Conservation (phyloP, 2,329 filamentous ascomycete species). For the Sporothrix dimorphospora region DNA sequence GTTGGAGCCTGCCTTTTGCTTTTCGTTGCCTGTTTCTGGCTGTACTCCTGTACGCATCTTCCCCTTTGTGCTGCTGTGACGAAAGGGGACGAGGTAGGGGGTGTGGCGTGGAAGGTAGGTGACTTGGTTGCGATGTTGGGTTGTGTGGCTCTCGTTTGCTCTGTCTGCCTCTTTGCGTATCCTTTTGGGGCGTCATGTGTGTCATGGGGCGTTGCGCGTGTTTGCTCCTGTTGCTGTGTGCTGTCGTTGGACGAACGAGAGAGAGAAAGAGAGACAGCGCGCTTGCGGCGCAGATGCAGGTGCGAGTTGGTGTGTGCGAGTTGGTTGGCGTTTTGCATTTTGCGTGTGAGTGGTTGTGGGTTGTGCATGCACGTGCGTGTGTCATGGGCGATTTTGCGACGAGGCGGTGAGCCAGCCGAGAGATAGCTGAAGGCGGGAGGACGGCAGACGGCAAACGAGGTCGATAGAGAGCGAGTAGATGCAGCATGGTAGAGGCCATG, state of each 20-base stretch:
- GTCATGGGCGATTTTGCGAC: slow-evolving; percentile 1
- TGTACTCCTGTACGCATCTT: not conserved
- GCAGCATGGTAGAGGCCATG: not conserved
- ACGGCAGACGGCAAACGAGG: not conserved
- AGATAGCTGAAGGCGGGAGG: not conserved
- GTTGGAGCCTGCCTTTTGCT: not conserved
- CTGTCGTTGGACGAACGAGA: slow-evolving; percentile 1
- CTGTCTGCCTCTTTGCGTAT: slow-evolving; percentile 7
- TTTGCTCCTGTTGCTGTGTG: slow-evolving; percentile 4
- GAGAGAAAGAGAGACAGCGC: not conserved
- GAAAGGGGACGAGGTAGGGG: not conserved
- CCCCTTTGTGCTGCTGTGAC: not conserved
- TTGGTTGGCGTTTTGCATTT: not conserved
- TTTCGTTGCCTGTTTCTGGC: not conserved
- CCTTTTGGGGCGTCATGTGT: not conserved
- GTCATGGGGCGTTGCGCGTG: slow-evolving; percentile 6
- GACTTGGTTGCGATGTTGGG: slow-evolving; percentile 3
- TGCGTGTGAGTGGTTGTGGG: slow-evolving; percentile 14
- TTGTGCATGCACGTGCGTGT: slow-evolving; percentile 18
- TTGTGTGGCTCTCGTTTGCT: not conserved
- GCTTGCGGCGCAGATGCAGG: not conserved
- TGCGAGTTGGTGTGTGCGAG: not conserved
- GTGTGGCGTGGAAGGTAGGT: not conserved
- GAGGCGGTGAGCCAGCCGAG: slow-evolving; percentile 22
- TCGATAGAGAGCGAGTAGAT: not conserved